Base-by-base conservation (phyloP, 805 yeast genomes). In the Babjeviella inositovora region DNA sequence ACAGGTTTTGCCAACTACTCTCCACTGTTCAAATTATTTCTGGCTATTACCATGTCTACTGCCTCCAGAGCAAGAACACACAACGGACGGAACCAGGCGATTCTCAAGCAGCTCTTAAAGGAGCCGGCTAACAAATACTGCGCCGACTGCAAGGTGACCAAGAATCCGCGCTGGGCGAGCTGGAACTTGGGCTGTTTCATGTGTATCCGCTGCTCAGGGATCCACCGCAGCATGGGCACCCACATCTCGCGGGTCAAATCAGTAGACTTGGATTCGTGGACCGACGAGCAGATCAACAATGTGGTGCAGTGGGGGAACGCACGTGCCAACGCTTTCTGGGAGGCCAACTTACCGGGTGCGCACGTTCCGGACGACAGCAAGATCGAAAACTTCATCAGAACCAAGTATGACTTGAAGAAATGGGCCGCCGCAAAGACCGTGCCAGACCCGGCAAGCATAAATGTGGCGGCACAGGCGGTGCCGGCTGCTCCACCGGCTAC, bases 111-210 rank as follows among this genome's bases (percentile, higher is more conserved):
- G 15, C 58, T 90, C 15, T 62, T 90, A 20, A 70, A 68, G 28
- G 94, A 82, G 36, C 70, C 71, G 1, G 69, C 68, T 17, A 90
- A 90, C 55, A 68, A 66, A 38, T 45, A 53, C 20, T 87, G 98
- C 47, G 93, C 85, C 2, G 98, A 87, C 47, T 87, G 98, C 51
- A 87, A 90, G 46, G 62, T 71, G 1, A 64, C 87, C 8, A 63
- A 75, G 17, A 93, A 87, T 47, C 98, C 98, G 12, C 63, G 97
- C 25, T 87, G 98, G 98, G 95, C 97, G 7, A 74, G 92, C 11
- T 87, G 96, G 95, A 84, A 76, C 36, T 47, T 87, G 25, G 98
- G 98, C 13, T 70, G 90, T 27, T 85, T 90, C 39, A 65, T 87
- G 19, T 87, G 98, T 47, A 87, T 87, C 32, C 62, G 90, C 37